Percentiles rank a stretch among this genome's conserved stretches.
phyloP scores from a whole-genome alignment of 1,284 basidiomycete genomes.

The Leucoagaricus sp. region DNA sequence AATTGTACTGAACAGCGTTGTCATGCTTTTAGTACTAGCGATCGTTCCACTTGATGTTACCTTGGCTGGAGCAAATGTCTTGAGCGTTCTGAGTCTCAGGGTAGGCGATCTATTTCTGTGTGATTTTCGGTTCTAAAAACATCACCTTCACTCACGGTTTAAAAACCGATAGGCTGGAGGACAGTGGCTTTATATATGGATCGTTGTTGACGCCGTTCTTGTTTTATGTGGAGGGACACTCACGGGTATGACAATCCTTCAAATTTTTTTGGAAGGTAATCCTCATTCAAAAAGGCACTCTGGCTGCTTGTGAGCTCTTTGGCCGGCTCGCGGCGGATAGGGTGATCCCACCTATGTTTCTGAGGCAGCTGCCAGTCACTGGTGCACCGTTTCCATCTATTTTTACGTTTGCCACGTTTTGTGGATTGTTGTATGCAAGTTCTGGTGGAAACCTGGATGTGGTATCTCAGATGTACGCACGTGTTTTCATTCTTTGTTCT shows the following conservation, averaged over 20 bases:
- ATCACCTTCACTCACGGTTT: constrained; percentile 1
- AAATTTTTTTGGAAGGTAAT: too few species aligned
- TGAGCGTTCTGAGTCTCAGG: constrained; percentile 57
- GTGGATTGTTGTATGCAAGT: constrained; percentile 57
- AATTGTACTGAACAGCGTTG: constrained; percentile 50
- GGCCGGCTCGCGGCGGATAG: constrained; percentile 59
- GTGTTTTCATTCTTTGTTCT: background rate
- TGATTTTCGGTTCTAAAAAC: background rate
- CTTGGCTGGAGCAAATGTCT: constrained; percentile 52
- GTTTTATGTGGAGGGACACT: constrained; percentile 73
- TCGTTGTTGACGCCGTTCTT: constrained; percentile 63
- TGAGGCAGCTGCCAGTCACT: constrained; percentile 49
- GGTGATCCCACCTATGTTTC: constrained; percentile 57
- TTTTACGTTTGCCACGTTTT: constrained; percentile 50
- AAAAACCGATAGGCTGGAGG: constrained; percentile 46
- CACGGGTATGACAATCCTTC: constrained; percentile 43
- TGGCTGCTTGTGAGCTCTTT: constrained; percentile 61
- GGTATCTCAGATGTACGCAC: constrained; percentile 56
- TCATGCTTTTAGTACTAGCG: constrained; percentile 61
- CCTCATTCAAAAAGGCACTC: constrained; percentile 40
- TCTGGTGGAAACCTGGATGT: constrained; percentile 53
- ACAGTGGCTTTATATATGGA: constrained; percentile 57
- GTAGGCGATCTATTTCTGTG: constrained; percentile 33
- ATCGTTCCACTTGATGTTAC: constrained; percentile 54
- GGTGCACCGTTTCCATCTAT: constrained; percentile 57